These are phyloP conservation scores for Chlorella ohadii DNA, from an alignment of 139 green algal species.

Conservation along the genomic window DNA sequence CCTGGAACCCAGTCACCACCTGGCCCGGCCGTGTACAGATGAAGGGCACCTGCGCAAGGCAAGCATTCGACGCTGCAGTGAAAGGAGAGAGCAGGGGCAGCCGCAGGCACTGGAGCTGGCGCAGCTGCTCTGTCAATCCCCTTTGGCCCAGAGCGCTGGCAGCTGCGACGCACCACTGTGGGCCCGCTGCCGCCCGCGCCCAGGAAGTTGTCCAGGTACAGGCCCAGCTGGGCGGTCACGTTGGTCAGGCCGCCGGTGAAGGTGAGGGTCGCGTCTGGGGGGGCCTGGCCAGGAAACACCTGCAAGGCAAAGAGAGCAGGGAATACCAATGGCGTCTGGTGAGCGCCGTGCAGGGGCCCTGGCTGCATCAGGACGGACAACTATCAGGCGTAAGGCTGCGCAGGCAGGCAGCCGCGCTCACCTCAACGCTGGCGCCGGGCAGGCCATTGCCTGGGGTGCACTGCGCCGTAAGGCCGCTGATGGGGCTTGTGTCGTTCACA, in stretches of 20 bases:
- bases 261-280: not conserved
- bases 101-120: not conserved
- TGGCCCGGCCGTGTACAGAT: not conserved
- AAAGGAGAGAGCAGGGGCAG: not conserved
- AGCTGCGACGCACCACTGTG: not conserved
- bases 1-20: slow-evolving; percentile 6
- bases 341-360: no score
- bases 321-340: no score
- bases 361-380: not conserved
- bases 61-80: not conserved
- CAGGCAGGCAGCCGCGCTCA: no score
- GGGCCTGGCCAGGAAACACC: not conserved
- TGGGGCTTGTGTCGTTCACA: not conserved
- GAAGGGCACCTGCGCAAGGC: not conserved
- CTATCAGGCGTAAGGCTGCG: no score
- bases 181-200: slow-evolving; percentile 7
- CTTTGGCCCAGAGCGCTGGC: no score
- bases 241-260: not conserved
- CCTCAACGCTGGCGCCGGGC: not conserved
- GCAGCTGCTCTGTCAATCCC: not conserved
- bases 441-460: not conserved
- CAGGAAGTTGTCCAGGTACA: slow-evolving; percentile 22
- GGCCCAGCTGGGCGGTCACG: not conserved
- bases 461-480: slow-evolving; percentile 3
- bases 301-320: no score